These are phyloP conservation scores for Scutellaria baicalensis DNA, from an alignment of 257 asterid species.

Conservation along the genomic window DNA sequence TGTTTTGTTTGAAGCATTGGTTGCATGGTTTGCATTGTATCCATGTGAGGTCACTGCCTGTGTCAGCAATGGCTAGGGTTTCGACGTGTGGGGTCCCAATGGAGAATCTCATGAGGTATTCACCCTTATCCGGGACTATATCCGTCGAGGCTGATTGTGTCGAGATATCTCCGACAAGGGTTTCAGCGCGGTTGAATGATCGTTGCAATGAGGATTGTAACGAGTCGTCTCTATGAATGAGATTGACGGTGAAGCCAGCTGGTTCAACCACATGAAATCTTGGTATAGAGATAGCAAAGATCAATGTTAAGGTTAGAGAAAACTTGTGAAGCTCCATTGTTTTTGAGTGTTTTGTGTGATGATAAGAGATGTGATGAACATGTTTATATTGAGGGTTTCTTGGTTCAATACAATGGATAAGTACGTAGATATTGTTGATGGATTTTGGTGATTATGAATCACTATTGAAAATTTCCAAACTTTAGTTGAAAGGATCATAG, in stretches of 20 bases:
- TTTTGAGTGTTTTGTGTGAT: not conserved
- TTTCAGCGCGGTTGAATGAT: constrained; percentile 27
- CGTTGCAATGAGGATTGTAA: constrained; percentile 30
- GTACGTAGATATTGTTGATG: too few relatives aligned
- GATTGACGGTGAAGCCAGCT: constrained; percentile 44
- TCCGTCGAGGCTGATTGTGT: constrained; percentile 11
- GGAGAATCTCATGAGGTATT: constrained; percentile 45
- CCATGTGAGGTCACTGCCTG: constrained; percentile 61
- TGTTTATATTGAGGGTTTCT: too few relatives aligned
- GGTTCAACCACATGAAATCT: constrained; percentile 22
- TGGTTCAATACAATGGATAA: too few relatives aligned
- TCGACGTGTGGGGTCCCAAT: constrained; percentile 51
- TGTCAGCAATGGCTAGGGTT: constrained; percentile 52
- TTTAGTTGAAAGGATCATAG: too few relatives aligned
- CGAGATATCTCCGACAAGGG: not conserved
- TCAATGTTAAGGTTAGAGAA: not conserved
- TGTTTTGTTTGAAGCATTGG: constrained; percentile 32
- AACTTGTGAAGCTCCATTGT: constrained; percentile 8
- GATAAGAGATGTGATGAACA: too few relatives aligned
- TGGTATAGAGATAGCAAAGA: not conserved
- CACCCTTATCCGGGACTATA: constrained; percentile 34
- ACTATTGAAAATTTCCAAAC: too few relatives aligned
- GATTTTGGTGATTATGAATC: too few relatives aligned
- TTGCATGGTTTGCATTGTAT: constrained; percentile 56
- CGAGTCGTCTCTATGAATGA: constrained; percentile 48